Percentiles rank a stretch among this genome's conserved stretches.
phyloP scores from a whole-genome alignment of 2,329 filamentous ascomycete genomes.

The Trichothecium roseum region DNA sequence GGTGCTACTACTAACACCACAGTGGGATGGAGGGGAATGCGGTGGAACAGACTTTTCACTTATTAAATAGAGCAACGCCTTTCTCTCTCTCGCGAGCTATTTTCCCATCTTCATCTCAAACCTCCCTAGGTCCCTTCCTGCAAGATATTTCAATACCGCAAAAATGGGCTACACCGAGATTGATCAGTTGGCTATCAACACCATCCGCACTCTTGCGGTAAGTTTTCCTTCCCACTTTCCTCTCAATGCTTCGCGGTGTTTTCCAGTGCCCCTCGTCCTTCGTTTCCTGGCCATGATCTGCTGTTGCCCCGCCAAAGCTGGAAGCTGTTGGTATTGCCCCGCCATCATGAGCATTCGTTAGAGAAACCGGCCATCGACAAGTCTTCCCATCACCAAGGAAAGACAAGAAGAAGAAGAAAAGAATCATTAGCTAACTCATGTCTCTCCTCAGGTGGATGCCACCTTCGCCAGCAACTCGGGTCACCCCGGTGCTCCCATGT shows the following conservation, averaged over 20 bases:
- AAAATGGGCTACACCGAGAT: slow-evolving; percentile 82
- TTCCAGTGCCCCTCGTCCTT: slow-evolving; percentile 8
- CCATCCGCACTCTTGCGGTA: slow-evolving; percentile 93
- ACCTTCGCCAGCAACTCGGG: slow-evolving; percentile 93
- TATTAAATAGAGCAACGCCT: slow-evolving; percentile 8
- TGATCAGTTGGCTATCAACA: slow-evolving; percentile 93
- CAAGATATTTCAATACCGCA: slow-evolving; percentile 23
- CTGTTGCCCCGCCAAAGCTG: slow-evolving; percentile 11
- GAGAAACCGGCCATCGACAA: not conserved
- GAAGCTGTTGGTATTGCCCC: slow-evolving; percentile 4
- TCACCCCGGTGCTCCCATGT: slow-evolving; percentile 97
- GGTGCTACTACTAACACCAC: too few species aligned
- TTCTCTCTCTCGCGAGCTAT: slow-evolving; percentile 15
- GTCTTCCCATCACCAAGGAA: not conserved
- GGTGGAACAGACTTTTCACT: too few species aligned
- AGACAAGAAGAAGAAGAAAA: not conserved
- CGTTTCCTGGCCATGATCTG: slow-evolving; percentile 1
- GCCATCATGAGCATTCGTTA: not conserved
- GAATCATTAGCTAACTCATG: not conserved
- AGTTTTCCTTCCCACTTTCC: slow-evolving; percentile 30
- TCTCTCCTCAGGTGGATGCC: slow-evolving; percentile 94
- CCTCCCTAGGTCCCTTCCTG: slow-evolving; percentile 10
- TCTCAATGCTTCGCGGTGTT: slow-evolving; percentile 19
- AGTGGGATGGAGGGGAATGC: too few species aligned
- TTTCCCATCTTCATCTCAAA: slow-evolving; percentile 12